Base-by-base conservation (phyloP, 257 asterid species). In the Forsythia viridissima region DNA sequence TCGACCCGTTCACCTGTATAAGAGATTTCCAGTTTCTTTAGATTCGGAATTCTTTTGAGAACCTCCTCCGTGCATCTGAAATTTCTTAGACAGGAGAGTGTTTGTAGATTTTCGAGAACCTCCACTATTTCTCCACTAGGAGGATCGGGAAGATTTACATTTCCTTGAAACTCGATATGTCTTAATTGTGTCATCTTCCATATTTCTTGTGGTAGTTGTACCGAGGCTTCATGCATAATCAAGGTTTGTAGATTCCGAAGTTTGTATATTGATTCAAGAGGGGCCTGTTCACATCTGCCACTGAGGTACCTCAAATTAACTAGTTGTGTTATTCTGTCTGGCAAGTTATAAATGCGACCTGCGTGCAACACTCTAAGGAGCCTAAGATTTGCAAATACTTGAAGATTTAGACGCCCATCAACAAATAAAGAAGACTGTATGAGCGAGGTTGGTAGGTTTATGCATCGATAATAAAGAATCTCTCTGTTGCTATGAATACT, bases 11-110 rank as follows among this genome's bases (percentile, higher is more conserved):
- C 2, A 1, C 52, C 65, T 10, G 15, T 12, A 20, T 72, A 74
- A 9, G 55, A 15, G 24, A 39, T 74, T 20, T 18, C 24, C 16
- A 74, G 40, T 57, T 57, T 39, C 70, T n/a, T 55, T 5, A 74
- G 10, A 57, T 74, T 74, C 2, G 78, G 78, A 10, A 74, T 74
- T 74, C 48, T 74, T 37, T n/a, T 20, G 13, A n/a, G 10, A 8
- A 74, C 70, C 71, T 74, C 46, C 8, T 74, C 48, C 0, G 24
- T 74, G 13, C 41, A 74, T 13, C n/a, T 10, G 39, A 74, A 74
- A 74, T 74, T 38, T n/a, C 0, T 8, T 11, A 57, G 41, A 10
- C 15, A 10, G 61, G n/a, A 16, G n/a, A 52, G 78, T 4, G 78
- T 74, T 6, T 38, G 78, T 44, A 57, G 55, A 43, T 74, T 39